Evolutionary conservation across 257 asterid species (phyloP), one percentile per base, ranked within the genome.

Genomic region (Petrea volubilis): DNA sequence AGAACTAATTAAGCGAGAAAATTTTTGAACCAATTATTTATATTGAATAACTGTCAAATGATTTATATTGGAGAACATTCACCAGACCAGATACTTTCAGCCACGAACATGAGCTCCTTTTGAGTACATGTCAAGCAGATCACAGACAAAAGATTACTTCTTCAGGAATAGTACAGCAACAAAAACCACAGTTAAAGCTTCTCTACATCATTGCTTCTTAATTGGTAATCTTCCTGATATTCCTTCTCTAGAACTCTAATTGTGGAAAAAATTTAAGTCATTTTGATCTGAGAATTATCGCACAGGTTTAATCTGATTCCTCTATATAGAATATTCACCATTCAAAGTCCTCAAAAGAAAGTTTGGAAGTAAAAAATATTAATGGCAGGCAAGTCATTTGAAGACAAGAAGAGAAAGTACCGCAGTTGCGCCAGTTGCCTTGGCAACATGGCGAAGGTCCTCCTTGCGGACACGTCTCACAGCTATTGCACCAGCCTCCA

Each of bases 401-500:
- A 55, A 53, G 33, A 28, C n/a, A 65, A 68, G 58, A 29, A 44
- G 29, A 50, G 33, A 81, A 77, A 64, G 70, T 88, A 92, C 98
- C 93, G 87, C 87, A 56, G 90, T 90, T 31, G 96, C 98, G 62
- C 97, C 98, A 2, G 97, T 88, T 17, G 97, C 97, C 88, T 90
- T 92, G 77, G 98, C 98, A 73, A 92, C 97, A 68, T 92, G 97
- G 75, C 98, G 90, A 58, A 92, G 76, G 77, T 92, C 98, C 36
- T 92, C 98, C 81, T 92, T 92, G 66, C 93, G 97, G 46, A 92
- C 97, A 72, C 96, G 96, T 62, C 96, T 88, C 40, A 90, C 98
- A 29, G 98, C 98, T 81, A 90, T 92, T 1, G 98, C 96, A 66
- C 97, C 96, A 75, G 96, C 96, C 78, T 92, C 98, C 74, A 92